A percentile compares a stretch with the other conserved stretches of the same genome.
These are phyloP conservation scores for Neurospora tetrasperma DNA, from an alignment of 495 filamentous ascomycete species.

Conservation along the genomic window DNA sequence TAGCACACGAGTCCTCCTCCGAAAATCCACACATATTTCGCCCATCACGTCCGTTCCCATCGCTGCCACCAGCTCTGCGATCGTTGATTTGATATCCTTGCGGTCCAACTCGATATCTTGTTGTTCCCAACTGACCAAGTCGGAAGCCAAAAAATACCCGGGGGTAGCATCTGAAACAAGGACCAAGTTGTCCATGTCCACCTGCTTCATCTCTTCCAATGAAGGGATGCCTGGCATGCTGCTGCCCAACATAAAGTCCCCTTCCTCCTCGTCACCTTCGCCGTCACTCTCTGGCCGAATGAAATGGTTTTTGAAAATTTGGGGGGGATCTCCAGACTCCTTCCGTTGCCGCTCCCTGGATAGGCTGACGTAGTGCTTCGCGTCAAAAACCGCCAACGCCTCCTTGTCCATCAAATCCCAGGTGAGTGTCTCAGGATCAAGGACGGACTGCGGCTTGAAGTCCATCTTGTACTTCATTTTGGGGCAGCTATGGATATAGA, in stretches of 20 bases:
- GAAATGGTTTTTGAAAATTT: background rate
- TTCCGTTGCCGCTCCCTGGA: conserved; percentile 35
- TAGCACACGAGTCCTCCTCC: background rate
- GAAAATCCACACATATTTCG: conserved; percentile 39
- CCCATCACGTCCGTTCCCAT: conserved; percentile 58
- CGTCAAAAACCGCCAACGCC: conserved; percentile 51
- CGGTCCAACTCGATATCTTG: conserved; percentile 39
- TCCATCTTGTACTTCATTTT: conserved; percentile 73
- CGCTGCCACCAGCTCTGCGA: conserved; percentile 68
- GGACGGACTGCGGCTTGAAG: conserved; percentile 71
- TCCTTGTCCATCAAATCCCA: conserved; percentile 71
- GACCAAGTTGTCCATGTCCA: conserved; percentile 51
- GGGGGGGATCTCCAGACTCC: conserved; percentile 1
- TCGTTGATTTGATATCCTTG: conserved; percentile 48
- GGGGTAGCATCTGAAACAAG: conserved; percentile 22
- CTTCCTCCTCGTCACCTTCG: conserved; percentile 25
- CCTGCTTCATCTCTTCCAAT: conserved; percentile 44
- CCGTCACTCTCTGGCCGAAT: conserved; percentile 3
- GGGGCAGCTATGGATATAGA: conserved; percentile 41
- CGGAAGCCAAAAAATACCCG: conserved; percentile 29
- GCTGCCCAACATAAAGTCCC: conserved; percentile 52
- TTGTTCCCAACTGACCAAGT: conserved; percentile 58
- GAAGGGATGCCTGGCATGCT: conserved; percentile 73
- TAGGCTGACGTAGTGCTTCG: conserved; percentile 57
- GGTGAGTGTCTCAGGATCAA: conserved; percentile 64